phyloP scores from a whole-genome alignment of 139 green algal genomes.

The Spirogloea muscicola region DNA sequence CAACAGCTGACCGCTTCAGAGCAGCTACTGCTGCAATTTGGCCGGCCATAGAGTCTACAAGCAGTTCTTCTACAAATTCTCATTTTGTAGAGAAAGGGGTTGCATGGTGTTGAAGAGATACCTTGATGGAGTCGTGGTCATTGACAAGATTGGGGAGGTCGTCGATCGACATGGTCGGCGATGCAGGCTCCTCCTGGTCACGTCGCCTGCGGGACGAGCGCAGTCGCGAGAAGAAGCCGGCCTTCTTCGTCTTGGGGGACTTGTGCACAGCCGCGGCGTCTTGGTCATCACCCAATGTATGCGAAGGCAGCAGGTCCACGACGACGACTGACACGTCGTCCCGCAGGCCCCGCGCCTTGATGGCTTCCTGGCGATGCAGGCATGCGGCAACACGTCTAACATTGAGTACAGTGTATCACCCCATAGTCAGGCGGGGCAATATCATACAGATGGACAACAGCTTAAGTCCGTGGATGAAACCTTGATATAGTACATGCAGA shows the following conservation, averaged over 20 bases:
- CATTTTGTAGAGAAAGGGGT: too few species aligned
- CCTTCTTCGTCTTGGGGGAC: background rate
- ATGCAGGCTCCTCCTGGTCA: background rate
- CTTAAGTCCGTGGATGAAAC: too few species aligned
- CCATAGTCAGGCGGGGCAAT: too few species aligned
- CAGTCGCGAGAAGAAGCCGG: background rate
- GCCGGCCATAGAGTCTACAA: too few species aligned
- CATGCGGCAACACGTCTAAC: background rate
- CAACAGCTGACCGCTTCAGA: too few species aligned
- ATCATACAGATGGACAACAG: too few species aligned
- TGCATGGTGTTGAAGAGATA: too few species aligned
- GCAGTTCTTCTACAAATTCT: too few species aligned
- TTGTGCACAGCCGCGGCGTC: slow-evolving; percentile 8
- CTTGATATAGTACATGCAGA: too few species aligned
- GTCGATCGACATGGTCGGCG: background rate
- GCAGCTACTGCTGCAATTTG: too few species aligned
- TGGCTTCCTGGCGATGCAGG: slow-evolving; percentile 11
- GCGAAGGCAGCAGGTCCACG: slow-evolving; percentile 66
- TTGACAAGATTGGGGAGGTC: slow-evolving; percentile 17
- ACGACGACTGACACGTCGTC: slow-evolving; percentile 83
- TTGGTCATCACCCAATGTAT: background rate
- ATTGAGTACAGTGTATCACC: too few species aligned
- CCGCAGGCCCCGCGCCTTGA: slow-evolving; percentile 50
- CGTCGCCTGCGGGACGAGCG: background rate
- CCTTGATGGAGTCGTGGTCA: slow-evolving; percentile 40